phyloP scores from a whole-genome alignment of 1,139 yeast genomes.

The Magnusiomyces clavatus region DNA sequence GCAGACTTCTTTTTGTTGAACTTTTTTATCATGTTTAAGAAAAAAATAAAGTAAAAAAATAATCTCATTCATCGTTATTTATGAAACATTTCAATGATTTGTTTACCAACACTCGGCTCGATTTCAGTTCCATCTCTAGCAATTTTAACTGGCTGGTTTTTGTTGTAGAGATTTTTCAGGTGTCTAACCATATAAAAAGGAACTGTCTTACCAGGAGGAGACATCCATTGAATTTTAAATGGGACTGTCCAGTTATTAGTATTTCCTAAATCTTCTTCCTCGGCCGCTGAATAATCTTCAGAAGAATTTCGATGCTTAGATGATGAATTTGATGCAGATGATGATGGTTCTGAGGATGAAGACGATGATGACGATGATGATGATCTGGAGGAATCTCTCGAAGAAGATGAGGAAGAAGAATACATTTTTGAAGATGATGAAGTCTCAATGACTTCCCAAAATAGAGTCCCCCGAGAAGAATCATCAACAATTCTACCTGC shows the following conservation, averaged over 20 bases:
- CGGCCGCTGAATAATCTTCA: too few species aligned
- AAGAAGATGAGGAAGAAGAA: background rate
- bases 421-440: background rate
- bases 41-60: too few species aligned
- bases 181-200: slow-evolving; percentile 30
- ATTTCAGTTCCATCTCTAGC: slow-evolving; percentile 39
- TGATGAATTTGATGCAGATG: background rate
- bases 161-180: slow-evolving; percentile 31
- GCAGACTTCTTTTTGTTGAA: too few species aligned
- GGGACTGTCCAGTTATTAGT: slow-evolving; percentile 32
- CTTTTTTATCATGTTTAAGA: too few species aligned
- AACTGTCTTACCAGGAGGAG: slow-evolving; percentile 24
- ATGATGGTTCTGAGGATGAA: background rate
- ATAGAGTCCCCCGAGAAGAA: slow-evolving; percentile 33
- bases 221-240: slow-evolving; percentile 33
- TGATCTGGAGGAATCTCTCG: background rate
- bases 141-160: slow-evolving; percentile 33
- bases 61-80: too few species aligned
- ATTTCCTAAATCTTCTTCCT: background rate
- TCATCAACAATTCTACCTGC: slow-evolving; percentile 36
- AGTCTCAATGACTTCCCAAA: slow-evolving; percentile 32
- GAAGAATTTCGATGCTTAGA: background rate
- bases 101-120: slow-evolving; percentile 30
- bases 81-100: slow-evolving; percentile 25
- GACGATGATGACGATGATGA: background rate